Evolutionary conservation across 495 filamentous ascomycete genomes (phyloP), one percentile per base, ranked within the genome.

Genomic region (Penicillium antarcticum): DNA sequence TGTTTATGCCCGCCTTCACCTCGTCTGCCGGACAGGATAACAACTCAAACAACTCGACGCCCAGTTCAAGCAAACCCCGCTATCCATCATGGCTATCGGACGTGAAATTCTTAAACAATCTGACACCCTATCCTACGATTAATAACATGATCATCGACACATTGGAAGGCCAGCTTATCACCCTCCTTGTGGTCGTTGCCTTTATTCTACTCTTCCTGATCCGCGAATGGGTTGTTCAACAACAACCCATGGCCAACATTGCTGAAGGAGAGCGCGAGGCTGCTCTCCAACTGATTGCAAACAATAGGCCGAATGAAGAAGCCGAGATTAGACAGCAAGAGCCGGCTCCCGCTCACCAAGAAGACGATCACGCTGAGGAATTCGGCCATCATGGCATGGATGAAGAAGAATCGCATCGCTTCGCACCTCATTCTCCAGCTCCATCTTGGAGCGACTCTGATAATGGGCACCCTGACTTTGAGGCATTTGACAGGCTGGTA

Each of bases 121-220:
- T 96, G 18, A 95, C 92, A 2, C 76, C 83, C 5, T 87, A 82
- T 42, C 72, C 86, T 7, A 76, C 81, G 13, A 61, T 96, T 55
- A 97, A 98, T 63, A 82, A 83, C 35, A 78, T 87, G 45, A 72
- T 97, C 35, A 87, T 97, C 43, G 84, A 92, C 51, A 84, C 88
- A 1, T 67, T 96, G 5, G 94, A 99, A 73, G 94, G 94, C 32
- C 91, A 94, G 59, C 78, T 97, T 34, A 95, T 99, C 52, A 97
- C 92, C 7, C 68, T 96, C 1, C 73, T 92, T 12, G 88, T 97
- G 29, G 92, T 99, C 6, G 76, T 92, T 44, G 87, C 85, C 40
- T 97, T 97, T 65, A 96, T 99, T 44, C 71, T 99, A 29, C 84
- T 99, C 35, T 97, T 99, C 56, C 71, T 99, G 14, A 96, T 99